Evolutionary conservation across 2,329 filamentous ascomycete genomes (phyloP), one percentile per base, ranked within the genome.

Genomic region (Colletotrichum cuscutae): DNA sequence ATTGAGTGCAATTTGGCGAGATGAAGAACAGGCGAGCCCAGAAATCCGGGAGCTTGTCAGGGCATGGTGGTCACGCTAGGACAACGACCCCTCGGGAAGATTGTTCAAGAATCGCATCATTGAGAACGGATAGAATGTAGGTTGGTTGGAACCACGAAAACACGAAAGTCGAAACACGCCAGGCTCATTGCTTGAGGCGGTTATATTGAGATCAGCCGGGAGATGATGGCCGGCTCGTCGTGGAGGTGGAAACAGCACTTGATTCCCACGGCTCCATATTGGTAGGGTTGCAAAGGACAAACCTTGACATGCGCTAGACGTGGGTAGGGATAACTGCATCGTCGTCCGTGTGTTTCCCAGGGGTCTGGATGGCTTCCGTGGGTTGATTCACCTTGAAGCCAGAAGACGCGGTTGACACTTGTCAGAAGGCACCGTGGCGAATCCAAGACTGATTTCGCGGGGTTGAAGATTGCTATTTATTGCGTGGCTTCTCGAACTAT

Each of bases 1-100:
- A 71, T 70, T 71, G 66, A 68, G 46, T 28, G 58, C 15, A 57
- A 57, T 71, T 73, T 73, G 71, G 71, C 71, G 71, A 73, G 68
- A 73, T 73, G 71, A 73, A 49, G 32, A 63, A 60, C 56, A 65
- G 66, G 19, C 35, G 52, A 70, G 26, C 71, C 71, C 56, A 37
- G 71, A 35, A 35, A 30, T 56, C 56, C 60, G 60, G 67, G 49
- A 65, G 26, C 56, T n/a, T 15, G 66, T 49, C 61, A 57, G 65
- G 22, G 24, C 19, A 32, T 49, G 46, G 35, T 42, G 70, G 42
- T 35, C 22, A 49, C 22, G 19, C 26, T 70, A 60, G 46, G 22
- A 26, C 54, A 22, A 24, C 53, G 49, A 46, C 37, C 15, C 12
- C 42, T 32, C 58, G 69, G 58, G 28, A 46, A 37, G 22, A 42